A percentile compares a stretch with the other conserved stretches of the same genome.
Evolutionary conservation across 2,329 filamentous ascomycete species (phyloP).

Genomic region (Epichloe typhina): DNA sequence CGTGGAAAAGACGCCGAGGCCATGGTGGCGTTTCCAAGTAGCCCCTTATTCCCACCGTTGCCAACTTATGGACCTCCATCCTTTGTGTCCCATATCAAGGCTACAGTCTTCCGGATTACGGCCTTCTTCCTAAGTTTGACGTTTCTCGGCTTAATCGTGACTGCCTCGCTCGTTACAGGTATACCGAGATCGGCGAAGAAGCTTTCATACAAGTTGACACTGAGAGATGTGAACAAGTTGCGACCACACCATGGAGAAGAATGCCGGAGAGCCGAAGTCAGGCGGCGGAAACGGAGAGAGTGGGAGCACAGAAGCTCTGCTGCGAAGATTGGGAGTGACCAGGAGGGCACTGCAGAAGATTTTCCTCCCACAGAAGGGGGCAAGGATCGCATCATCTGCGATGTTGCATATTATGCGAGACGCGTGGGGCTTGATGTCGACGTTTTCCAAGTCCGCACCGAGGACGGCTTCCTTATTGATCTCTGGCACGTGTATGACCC

Average conservation of each 20-base stretch:
- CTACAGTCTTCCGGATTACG: slow-evolving; percentile 41
- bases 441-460: slow-evolving; percentile 72
- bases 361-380: slow-evolving; percentile 70
- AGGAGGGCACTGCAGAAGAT: slow-evolving; percentile 34
- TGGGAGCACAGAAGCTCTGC: slow-evolving; percentile 42
- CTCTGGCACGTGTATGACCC: slow-evolving; percentile 88
- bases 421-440: slow-evolving; percentile 81
- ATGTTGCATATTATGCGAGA: slow-evolving; percentile 75
- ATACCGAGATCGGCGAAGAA: slow-evolving; percentile 39
- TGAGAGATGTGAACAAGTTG: slow-evolving; percentile 42
- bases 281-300: slow-evolving; percentile 43
- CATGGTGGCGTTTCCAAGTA: slow-evolving; percentile 30
- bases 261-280: slow-evolving; percentile 37
- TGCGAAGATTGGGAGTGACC: slow-evolving; percentile 26
- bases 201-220: slow-evolving; percentile 38
- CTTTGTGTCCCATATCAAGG: slow-evolving; percentile 19
- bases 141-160: slow-evolving; percentile 64
- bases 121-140: slow-evolving; percentile 58
- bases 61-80: slow-evolving; percentile 71
- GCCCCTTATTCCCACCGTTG: slow-evolving; percentile 73
- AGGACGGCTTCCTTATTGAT: slow-evolving; percentile 83
- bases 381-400: slow-evolving; percentile 61
- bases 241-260: slow-evolving; percentile 69
- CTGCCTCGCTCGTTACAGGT: slow-evolving; percentile 58
- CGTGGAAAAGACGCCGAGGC: not conserved